Evolutionary conservation across 2,329 filamentous ascomycete species (phyloP).

Genomic region (Nothophoma quercina): DNA sequence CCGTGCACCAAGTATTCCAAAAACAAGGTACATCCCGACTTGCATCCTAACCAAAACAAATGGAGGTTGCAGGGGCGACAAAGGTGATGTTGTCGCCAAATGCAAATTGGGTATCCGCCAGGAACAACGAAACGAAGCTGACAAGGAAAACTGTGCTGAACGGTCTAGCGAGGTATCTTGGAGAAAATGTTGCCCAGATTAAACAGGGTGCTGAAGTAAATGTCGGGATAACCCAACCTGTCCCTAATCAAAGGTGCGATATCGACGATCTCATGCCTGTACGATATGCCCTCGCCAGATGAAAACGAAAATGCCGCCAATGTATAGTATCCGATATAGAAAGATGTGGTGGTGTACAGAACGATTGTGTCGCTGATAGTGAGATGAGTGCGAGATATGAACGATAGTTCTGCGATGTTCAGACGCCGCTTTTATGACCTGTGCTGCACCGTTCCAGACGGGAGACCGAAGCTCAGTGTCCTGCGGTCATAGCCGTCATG

Average conservation of each 20-base stretch:
- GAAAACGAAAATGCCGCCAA: conserved; percentile 36
- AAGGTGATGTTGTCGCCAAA: conserved; percentile 39
- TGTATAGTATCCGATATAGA: conserved; percentile 31
- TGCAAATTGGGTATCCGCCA: conserved; percentile 48
- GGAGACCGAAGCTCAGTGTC: conserved; percentile 41
- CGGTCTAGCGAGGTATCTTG: conserved; percentile 46
- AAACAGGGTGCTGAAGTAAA: conserved; percentile 27
- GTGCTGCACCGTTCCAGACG: conserved; percentile 48
- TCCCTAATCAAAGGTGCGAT: conserved; percentile 14
- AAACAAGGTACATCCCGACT: conserved; percentile 13
- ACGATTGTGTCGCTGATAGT: conserved; percentile 31
- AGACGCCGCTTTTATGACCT: conserved; percentile 16
- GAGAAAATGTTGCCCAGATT: conserved; percentile 29
- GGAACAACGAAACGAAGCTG: conserved; percentile 32
- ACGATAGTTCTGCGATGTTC: conserved; percentile 35
- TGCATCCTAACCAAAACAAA: conserved; percentile 27
- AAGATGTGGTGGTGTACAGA: conserved; percentile 31
- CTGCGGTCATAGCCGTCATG: conserved; percentile 44
- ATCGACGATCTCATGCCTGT: conserved; percentile 26
- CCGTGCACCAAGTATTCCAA: conserved; percentile 12
- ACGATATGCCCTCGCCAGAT: conserved; percentile 24
- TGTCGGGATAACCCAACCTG: conserved; percentile 14
- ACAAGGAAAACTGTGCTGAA: conserved; percentile 31
- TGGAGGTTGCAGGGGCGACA: conserved; percentile 21
- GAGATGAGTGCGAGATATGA: conserved; percentile 31